Conservation (phyloP, 805 yeast genomes). For the Metschnikowia anglica region DNA sequence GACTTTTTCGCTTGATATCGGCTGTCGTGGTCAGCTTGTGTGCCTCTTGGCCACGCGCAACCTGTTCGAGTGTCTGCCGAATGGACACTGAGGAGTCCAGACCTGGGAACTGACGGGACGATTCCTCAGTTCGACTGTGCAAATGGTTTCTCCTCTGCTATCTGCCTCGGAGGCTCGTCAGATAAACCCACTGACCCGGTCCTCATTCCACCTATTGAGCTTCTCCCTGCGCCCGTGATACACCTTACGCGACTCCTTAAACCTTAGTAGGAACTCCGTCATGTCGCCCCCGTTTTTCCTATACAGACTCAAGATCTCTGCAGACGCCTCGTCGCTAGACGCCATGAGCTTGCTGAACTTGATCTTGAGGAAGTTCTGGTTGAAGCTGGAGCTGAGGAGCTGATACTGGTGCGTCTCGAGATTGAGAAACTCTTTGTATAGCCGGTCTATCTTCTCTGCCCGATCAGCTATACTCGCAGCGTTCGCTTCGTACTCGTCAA, state of each 20-base stretch:
- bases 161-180: constrained; percentile 3
- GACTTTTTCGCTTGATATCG: no score
- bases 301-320: constrained; percentile 2
- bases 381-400: constrained; percentile 37
- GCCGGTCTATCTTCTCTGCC: constrained; percentile 23
- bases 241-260: constrained; percentile 25
- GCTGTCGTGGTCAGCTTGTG: no score
- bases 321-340: constrained; percentile 9
- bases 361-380: constrained; percentile 24
- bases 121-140: no score
- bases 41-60: no score
- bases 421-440: constrained; percentile 34
- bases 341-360: constrained; percentile 13
- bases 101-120: no score
- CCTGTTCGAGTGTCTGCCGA: no score
- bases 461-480: constrained; percentile 26
- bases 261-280: constrained; percentile 20
- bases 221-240: constrained; percentile 40
- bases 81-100: no score
- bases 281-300: constrained; percentile 16
- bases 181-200: constrained; percentile 43
- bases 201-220: constrained; percentile 44
- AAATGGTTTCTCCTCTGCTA: background rate
- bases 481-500: constrained; percentile 20
- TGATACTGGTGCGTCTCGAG: constrained; percentile 41